Evolutionary conservation across 306 rosid species (phyloP).

Genomic region (Prunus armeniaca): DNA sequence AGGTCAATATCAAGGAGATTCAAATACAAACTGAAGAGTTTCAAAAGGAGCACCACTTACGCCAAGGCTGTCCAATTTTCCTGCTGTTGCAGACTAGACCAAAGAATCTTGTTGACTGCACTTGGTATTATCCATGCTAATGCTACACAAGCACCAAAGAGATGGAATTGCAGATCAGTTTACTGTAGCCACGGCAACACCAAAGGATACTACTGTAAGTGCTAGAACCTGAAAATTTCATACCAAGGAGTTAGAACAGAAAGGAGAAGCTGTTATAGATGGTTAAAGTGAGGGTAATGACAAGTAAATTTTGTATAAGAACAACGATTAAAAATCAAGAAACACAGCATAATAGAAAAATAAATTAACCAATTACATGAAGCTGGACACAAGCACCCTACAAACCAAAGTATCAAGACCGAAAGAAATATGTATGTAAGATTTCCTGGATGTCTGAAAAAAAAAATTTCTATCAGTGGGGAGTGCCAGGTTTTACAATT

Average conservation of each 20-base stretch:
- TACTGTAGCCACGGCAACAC: constrained; percentile 80
- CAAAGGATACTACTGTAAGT: constrained; percentile 65
- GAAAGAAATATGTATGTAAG: neutral
- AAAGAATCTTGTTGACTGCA: constrained; percentile 77
- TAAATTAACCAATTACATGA: neutral
- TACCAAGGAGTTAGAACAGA: neutral
- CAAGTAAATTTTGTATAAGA: neutral
- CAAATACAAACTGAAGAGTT: neutral
- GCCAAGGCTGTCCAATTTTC: constrained; percentile 89
- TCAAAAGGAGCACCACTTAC: constrained; percentile 36
- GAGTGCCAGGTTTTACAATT: neutral
- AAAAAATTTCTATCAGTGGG: neutral
- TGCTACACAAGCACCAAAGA: constrained; percentile 77
- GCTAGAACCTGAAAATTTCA: constrained; percentile 61
- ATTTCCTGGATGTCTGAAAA: neutral
- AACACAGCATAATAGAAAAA: neutral
- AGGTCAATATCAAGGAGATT: constrained; percentile 5
- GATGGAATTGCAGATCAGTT: constrained; percentile 76
- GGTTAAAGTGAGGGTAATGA: neutral
- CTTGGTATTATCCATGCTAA: constrained; percentile 86
- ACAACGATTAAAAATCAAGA: neutral
- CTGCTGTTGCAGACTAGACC: constrained; percentile 86
- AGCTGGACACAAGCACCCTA: neutral
- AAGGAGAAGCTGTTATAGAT: neutral
- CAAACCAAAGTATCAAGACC: neutral